A percentile compares a stretch with the other conserved stretches of the same genome.
Evolutionary conservation across 148 eudicot species (phyloP).

Genomic region (Diospyros kaki): DNA sequence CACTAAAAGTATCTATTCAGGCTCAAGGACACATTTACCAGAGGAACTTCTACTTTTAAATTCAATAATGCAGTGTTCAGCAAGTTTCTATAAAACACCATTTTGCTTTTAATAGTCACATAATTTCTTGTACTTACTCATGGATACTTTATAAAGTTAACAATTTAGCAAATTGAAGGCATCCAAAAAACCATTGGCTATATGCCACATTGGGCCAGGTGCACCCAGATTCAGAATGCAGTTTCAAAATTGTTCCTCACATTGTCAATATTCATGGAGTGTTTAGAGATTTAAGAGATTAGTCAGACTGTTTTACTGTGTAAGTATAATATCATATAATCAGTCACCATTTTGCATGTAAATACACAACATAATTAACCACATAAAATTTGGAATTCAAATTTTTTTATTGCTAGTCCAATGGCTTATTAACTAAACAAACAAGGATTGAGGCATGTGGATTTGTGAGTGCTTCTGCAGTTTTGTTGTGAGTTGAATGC

Average conservation of each 20-base stretch:
- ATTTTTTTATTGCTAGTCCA: background rate
- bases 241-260: background rate
- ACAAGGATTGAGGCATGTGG: too few species aligned
- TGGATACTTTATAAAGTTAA: background rate
- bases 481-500: background rate
- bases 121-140: background rate
- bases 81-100: background rate
- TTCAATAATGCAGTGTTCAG: too few species aligned
- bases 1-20: slow-evolving; percentile 1
- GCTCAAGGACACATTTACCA: slow-evolving; percentile 3
- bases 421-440: background rate
- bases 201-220: background rate
- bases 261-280: background rate
- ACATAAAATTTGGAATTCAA: background rate
- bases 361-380: too few species aligned
- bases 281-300: background rate
- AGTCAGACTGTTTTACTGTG: background rate
- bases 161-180: too few species aligned
- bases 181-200: background rate
- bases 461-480: too few species aligned
- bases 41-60: background rate
- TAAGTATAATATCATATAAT: background rate
- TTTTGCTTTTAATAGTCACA: background rate
- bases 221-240: background rate
- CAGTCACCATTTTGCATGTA: background rate